Conservation (phyloP, 2,329 filamentous ascomycete genomes). For the Colletotrichum somersetense region DNA sequence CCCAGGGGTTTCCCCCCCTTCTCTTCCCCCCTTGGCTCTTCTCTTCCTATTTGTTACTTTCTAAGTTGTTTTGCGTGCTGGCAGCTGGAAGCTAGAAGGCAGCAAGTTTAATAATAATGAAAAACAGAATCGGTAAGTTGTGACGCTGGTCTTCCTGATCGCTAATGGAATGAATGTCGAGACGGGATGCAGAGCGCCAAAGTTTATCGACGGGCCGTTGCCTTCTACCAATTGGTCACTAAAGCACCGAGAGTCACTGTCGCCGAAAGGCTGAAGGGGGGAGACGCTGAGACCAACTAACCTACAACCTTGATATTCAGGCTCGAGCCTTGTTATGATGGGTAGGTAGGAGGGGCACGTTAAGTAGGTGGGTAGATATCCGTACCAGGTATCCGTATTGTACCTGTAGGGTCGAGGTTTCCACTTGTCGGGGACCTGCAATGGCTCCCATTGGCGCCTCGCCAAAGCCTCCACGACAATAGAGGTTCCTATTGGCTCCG, state of each 20-base stretch:
- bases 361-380: too few relatives aligned
- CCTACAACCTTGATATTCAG: conserved; percentile 26
- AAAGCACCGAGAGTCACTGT: conserved; percentile 10
- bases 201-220: conserved; percentile 27
- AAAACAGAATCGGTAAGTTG: not conserved
- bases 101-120: not conserved
- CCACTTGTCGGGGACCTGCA: not conserved
- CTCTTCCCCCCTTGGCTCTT: not conserved
- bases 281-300: conserved; percentile 4
- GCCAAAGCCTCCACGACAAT: not conserved
- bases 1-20: not conserved
- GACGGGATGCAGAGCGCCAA: conserved; percentile 26
- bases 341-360: too few relatives aligned
- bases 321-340: not conserved
- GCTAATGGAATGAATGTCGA: conserved; percentile 40
- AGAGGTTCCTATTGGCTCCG: conserved; percentile 18
- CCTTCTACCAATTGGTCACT: conserved; percentile 19
- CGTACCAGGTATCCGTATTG: too few relatives aligned
- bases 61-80: not conserved
- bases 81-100: not conserved
- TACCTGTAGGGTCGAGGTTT: not conserved
- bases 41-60: not conserved
- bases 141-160: conserved; percentile 22
- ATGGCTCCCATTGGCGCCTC: conserved; percentile 8
- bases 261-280: conserved; percentile 5